Evolutionary conservation across 73 alveolate species (phyloP), one percentile per base, ranked within the genome.

Genomic region (Uronychia setigera): DNA sequence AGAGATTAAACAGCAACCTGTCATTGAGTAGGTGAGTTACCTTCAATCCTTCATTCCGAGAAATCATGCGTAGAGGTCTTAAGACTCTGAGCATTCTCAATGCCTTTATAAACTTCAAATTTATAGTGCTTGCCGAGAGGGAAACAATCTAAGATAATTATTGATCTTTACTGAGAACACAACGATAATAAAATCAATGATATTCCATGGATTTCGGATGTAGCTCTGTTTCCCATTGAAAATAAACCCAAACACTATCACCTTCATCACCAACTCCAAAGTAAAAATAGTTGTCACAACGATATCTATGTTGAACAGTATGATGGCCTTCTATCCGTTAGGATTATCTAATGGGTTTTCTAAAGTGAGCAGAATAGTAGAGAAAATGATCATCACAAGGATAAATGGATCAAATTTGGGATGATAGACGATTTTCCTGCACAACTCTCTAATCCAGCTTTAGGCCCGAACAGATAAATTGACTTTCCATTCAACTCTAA

Each of bases 141-240:
- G 67, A 46, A 5, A 46, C 67, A 19, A 46, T 46, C 67, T 46
- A 46, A 46, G 67, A 19, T 46, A 5, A 46, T 19, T 46, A 19
- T 5, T 11, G 5, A 19, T 46, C n/a, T 5, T 11, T 46, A 97
- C 81, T 29, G 99, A 97, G 80, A 95, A 82, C 30, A 97, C 33
- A 29, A 98, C 99, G 57, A 98, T 94, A 13, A 96, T 86, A 93
- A 98, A 97, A 93, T 98, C 99, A 32, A 98, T 79, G 74, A 84
- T 76, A 88, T 96, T 96, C 99, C 99, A 98, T 76, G 94, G 87
- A 87, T 94, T 97, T 82, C 97, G 80, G 57, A 98, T 84, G 82
- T 98, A 98, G 31, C 97, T 75, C 5, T 91, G 91, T 79, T 91
- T 79, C 27, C 94, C 98, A 88, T 94, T 96, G 57, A 95, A 58